Conservation (phyloP, 371 early-diverging fungal species). For the Haplosporangium sp. region DNA sequence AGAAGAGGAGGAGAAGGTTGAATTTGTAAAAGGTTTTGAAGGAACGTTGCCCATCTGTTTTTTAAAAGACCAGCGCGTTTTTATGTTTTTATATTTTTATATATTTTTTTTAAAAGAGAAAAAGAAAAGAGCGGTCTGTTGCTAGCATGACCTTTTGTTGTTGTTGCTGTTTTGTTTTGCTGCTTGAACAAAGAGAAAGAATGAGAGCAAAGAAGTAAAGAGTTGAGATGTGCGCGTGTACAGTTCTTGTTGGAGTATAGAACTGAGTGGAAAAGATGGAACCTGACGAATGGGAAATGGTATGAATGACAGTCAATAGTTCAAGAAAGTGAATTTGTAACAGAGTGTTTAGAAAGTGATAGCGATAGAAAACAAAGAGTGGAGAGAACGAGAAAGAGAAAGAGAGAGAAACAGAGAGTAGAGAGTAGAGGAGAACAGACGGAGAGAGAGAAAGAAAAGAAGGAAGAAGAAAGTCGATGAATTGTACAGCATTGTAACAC, state of each 20-base stretch:
- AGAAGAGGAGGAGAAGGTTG: conserved; percentile 12
- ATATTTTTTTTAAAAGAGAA: background rate
- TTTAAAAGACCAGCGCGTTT: background rate
- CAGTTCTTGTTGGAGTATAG: background rate
- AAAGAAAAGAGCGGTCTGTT: background rate
- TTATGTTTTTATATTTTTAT: background rate
- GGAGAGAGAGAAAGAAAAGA: background rate
- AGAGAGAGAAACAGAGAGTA: background rate
- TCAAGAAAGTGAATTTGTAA: background rate
- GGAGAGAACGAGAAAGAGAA: background rate
- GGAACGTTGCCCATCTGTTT: conserved; percentile 47
- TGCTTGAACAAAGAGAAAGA: background rate
- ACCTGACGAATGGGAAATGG: conserved; percentile 1
- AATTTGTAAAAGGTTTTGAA: conserved; percentile 27
- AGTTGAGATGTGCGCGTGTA: conserved; percentile 6
- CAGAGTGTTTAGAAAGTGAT: background rate
- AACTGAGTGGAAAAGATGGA: background rate
- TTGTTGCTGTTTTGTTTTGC: background rate
- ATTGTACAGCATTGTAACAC: background rate
- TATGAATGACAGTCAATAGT: background rate
- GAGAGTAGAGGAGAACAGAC: background rate
- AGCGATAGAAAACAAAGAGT: background rate
- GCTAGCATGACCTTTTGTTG: background rate
- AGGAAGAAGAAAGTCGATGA: conserved; percentile 3
- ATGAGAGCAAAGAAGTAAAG: background rate